Evolutionary conservation across 306 rosid genomes (phyloP), one percentile per base, ranked within the genome.

Genomic region (Gastrolobium villosum): DNA sequence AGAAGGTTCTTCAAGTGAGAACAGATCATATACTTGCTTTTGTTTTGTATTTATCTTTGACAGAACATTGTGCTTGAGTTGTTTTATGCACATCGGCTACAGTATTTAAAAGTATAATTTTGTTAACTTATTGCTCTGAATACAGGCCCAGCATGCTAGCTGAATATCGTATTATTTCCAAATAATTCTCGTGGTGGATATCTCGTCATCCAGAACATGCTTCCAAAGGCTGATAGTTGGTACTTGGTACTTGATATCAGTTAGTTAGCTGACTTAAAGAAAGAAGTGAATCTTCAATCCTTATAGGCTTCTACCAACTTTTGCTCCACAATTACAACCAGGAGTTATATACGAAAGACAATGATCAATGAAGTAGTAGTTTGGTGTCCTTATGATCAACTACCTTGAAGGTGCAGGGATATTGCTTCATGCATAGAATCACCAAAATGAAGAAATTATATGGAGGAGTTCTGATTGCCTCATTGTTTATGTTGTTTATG

Each of bases 401-500:
- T 56, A 76, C 62, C 35, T 34, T 77, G 86, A 83, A 80, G 82
- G 70, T 28, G 65, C 67, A 60, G 82, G 79, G 54, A 62, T 63
- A 48, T 84, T 82, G 81, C 57, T 70, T 74, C 62, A 79, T 43
- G 45, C 68, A 54, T 72, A 75, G 75, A 28, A 68, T 83, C 72
- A 40, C 78, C 78, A 90, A 84, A 82, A 96, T 96, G 99, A 93
- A 96, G 87, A 96, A 80, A 90, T 91, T 85, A 78, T 91, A 86
- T 64, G 93, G 98, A 15, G 87, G 91, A 76, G 85, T 89, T 83
- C 56, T 91, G 70, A 71, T 89, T 77, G 90, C 84, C 46, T 89
- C 94, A 34, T 56, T 87, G 55, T 87, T 88, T 88, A 96, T 85
- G 90, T 13, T 91, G 80, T 86, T 89, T 89, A 95, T 85, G 97